These are phyloP conservation scores for Aspergillus sclerotiicarbonarius DNA, from an alignment of 495 filamentous ascomycete genomes.

Conservation along the genomic window DNA sequence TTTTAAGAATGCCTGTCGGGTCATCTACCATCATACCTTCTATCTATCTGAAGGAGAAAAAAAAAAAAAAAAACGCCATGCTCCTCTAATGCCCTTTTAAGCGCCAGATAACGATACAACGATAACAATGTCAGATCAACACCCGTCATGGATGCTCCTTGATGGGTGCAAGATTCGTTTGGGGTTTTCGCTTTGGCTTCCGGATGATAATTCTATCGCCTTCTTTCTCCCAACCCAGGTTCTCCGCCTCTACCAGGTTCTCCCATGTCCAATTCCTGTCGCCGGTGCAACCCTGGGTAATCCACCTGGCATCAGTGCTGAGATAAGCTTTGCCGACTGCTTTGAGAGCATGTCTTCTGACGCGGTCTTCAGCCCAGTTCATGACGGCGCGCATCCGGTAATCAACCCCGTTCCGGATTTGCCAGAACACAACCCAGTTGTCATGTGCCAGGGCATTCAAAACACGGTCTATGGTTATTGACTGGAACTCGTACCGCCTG, in stretches of 20 bases:
- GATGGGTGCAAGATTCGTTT: slow-evolving; percentile 21
- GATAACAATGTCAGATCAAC: background rate
- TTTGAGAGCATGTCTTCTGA: slow-evolving; percentile 73
- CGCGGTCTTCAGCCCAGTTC: slow-evolving; percentile 69
- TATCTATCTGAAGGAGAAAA: too few relatives aligned
- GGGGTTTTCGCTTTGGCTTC: slow-evolving; percentile 43
- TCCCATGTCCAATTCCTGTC: slow-evolving; percentile 73
- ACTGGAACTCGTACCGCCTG: slow-evolving; percentile 53
- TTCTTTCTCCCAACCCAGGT: slow-evolving; percentile 78
- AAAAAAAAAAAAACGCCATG: slow-evolving; percentile 17
- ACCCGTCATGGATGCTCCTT: slow-evolving; percentile 18
- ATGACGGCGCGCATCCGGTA: slow-evolving; percentile 72
- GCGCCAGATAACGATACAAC: slow-evolving; percentile 1
- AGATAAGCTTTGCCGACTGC: slow-evolving; percentile 82
- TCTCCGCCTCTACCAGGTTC: slow-evolving; percentile 58
- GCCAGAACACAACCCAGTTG: slow-evolving; percentile 79
- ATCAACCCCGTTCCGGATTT: slow-evolving; percentile 67
- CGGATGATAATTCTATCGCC: slow-evolving; percentile 69
- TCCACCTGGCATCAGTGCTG: slow-evolving; percentile 56
- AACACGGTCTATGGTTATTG: slow-evolving; percentile 62
- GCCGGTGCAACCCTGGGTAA: slow-evolving; percentile 43
- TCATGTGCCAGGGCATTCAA: slow-evolving; percentile 71
- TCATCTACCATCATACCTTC: background rate
- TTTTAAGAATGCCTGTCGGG: slow-evolving; percentile 16
- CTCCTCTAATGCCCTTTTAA: slow-evolving; percentile 13